These are phyloP conservation scores for Amylostereum chailletii DNA, from an alignment of 1,284 basidiomycete genomes.

Conservation along the genomic window DNA sequence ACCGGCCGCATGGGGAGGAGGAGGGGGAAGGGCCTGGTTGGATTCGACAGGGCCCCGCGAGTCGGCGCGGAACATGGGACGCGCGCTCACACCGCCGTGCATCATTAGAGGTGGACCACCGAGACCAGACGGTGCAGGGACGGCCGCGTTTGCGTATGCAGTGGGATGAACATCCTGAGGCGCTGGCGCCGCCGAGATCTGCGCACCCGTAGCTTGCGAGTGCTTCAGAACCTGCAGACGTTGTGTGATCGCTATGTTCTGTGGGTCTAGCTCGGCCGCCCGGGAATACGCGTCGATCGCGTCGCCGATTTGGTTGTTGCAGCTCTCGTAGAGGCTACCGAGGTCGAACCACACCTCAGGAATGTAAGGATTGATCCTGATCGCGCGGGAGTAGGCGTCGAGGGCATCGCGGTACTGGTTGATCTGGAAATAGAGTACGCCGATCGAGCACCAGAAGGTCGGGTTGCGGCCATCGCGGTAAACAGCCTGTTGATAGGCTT, in stretches of 20 bases:
- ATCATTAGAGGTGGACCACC: conserved; percentile 55
- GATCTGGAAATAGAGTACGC: conserved; percentile 99
- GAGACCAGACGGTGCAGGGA: conserved; percentile 44
- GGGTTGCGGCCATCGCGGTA: conserved; percentile 98
- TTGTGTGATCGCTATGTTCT: conserved; percentile 71
- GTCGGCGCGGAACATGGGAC: conserved; percentile 55
- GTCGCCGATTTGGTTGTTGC: conserved; percentile 98
- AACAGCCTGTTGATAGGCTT: conserved; percentile 98
- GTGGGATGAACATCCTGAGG: conserved; percentile 95
- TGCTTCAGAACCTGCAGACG: conserved; percentile 72
- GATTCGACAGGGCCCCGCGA: conserved; percentile 48
- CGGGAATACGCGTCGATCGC: conserved; percentile 97
- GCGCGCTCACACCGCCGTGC: conserved; percentile 36
- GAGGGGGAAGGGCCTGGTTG: conserved; percentile 49
- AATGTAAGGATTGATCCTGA: conserved; percentile 98
- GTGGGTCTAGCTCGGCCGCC: conserved; percentile 83
- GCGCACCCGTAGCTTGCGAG: conserved; percentile 73
- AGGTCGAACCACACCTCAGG: conserved; percentile 99
- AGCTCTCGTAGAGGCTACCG: conserved; percentile 93
- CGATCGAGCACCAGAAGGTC: conserved; percentile 99
- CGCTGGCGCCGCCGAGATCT: conserved; percentile 75
- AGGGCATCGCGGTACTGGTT: conserved; percentile 98
- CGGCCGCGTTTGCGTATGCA: conserved; percentile 74
- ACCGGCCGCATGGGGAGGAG: conserved; percentile 36
- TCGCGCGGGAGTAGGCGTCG: conserved; percentile 96